Conservation (phyloP, 169 alveolate genomes). For the Theileria luwenshuni region DNA sequence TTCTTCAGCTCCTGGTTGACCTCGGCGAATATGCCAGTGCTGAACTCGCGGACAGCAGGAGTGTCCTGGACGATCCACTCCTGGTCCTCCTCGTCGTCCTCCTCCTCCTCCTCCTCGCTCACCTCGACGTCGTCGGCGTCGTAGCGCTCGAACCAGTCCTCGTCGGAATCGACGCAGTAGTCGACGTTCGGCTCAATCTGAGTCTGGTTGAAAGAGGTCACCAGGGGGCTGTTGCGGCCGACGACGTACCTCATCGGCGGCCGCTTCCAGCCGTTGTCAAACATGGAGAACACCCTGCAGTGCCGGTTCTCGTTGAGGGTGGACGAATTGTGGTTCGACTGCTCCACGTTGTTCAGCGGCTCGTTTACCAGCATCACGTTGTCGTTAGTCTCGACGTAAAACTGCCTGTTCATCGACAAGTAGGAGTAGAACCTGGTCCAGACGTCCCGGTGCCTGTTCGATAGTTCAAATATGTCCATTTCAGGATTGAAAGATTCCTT, state of each 20-base stretch:
- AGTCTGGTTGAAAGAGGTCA: slow-evolving; percentile 36
- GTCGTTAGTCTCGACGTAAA: slow-evolving; percentile 46
- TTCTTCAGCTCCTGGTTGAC: not conserved
- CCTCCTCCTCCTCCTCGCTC: slow-evolving; percentile 69
- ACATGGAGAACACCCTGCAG: slow-evolving; percentile 56
- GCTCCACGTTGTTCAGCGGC: slow-evolving; percentile 34
- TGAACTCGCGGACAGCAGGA: slow-evolving; percentile 33
- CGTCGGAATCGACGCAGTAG: slow-evolving; percentile 65
- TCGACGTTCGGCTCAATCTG: slow-evolving; percentile 52
- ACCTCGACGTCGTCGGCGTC: slow-evolving; percentile 70
- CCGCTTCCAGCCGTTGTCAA: slow-evolving; percentile 66
- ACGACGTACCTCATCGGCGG: slow-evolving; percentile 61
- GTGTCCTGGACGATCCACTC: slow-evolving; percentile 70
- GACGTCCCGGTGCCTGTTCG: slow-evolving; percentile 43
- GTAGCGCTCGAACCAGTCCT: slow-evolving; percentile 69
- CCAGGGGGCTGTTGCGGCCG: slow-evolving; percentile 8
- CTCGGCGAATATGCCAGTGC: slow-evolving; percentile 28
- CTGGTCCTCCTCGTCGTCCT: slow-evolving; percentile 44
- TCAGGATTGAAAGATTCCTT: no score
- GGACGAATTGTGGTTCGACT: slow-evolving; percentile 43
- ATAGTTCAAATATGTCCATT: slow-evolving; percentile 12
- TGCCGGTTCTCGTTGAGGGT: slow-evolving; percentile 29
- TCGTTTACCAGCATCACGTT: slow-evolving; percentile 36
- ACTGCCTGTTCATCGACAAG: slow-evolving; percentile 35
- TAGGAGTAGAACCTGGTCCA: slow-evolving; percentile 62